Base-by-base conservation (phyloP, 2,329 filamentous ascomycete genomes). In the Ophiocordyceps australis region DNA sequence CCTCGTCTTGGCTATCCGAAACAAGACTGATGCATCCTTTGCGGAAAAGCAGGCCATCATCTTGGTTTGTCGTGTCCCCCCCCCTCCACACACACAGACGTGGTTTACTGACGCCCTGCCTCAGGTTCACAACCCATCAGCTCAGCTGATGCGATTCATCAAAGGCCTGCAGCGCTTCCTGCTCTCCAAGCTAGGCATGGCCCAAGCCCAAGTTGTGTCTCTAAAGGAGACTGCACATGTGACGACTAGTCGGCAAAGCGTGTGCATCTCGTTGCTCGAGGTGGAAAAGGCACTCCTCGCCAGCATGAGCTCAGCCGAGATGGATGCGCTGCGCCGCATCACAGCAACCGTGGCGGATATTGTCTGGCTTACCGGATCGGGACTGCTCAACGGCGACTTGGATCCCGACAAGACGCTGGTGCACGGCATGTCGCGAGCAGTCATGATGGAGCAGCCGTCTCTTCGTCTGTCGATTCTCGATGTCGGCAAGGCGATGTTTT, bases 301-400 rank as follows among this genome's bases (percentile, higher is more conserved):
- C 23, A 24, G 15, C 16, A 24, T 24, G 23, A 24, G 15, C 23
- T n/a, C 15, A 11, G 15, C 14, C 15, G 23, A 24, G n/a, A 24
- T 24, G 23, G 16, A 24, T 12, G 15, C 15, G 17, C 23, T 24
- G 6, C 23, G 23, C 23, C 8, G 13, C 5, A 14, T 24, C 5
- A 24, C 23, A 4, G 23, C 17, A 15, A 17, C 13, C 16, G 23
- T 24, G 11, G 15, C 16, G 15, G 23, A 12, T 17, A 24, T 24
- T n/a, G n/a, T 24, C 9, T 24, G 23, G 23, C 23, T 24, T 6
- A 24, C 23, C 2, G 23, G 23, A 9, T 15, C 23, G 2, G 18
- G 18, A 15, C 17, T 24, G 23, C 23, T 24, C 15, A n/a, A 11
- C 16, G 9, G 23, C 23, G 5, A 15, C 23, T n/a, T n/a, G 10